Percentiles rank a stretch among this genome's conserved stretches.
Conservation (phyloP, 768 basidiomycete genomes). For the Mycena leptocephala region DNA sequence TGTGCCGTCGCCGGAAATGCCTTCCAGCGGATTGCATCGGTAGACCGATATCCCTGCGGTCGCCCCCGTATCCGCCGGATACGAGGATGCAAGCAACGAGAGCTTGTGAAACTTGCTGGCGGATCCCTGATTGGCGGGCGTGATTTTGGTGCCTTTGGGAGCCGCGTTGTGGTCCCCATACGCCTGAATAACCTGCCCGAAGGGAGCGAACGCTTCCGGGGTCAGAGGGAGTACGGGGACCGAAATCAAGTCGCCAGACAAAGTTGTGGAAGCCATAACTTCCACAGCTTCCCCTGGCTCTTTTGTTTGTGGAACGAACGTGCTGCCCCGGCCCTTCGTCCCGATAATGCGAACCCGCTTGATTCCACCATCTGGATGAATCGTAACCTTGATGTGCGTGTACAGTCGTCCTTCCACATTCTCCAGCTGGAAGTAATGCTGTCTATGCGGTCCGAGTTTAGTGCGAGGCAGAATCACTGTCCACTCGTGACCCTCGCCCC, state of each 20-base stretch:
- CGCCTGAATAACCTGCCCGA: slow-evolving; percentile 93
- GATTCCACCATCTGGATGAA: slow-evolving; percentile 95
- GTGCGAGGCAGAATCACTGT: slow-evolving; percentile 79
- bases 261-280: neutral
- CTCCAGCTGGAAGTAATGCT: slow-evolving; percentile 91
- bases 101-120: slow-evolving; percentile 96
- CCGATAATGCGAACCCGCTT: slow-evolving; percentile 94
- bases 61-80: slow-evolving; percentile 71
- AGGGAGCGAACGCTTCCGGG: slow-evolving; percentile 88
- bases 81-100: slow-evolving; percentile 77
- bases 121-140: slow-evolving; percentile 90
- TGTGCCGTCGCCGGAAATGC: slow-evolving; percentile 63
- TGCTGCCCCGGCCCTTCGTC: slow-evolving; percentile 47
- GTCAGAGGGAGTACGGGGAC: slow-evolving; percentile 83
- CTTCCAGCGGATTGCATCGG: slow-evolving; percentile 73
- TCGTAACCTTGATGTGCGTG: slow-evolving; percentile 91
- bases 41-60: slow-evolving; percentile 88
- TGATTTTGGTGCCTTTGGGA: slow-evolving; percentile 80
- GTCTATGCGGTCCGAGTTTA: slow-evolving; percentile 90
- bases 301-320: neutral
- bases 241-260: neutral
- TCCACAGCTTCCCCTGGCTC: slow-evolving; percentile 3
- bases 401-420: slow-evolving; percentile 71
- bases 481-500: slow-evolving; percentile 73
- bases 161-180: slow-evolving; percentile 79